phyloP scores from a whole-genome alignment of 1,284 basidiomycete species.

The Apiotrichum brassicae region DNA sequence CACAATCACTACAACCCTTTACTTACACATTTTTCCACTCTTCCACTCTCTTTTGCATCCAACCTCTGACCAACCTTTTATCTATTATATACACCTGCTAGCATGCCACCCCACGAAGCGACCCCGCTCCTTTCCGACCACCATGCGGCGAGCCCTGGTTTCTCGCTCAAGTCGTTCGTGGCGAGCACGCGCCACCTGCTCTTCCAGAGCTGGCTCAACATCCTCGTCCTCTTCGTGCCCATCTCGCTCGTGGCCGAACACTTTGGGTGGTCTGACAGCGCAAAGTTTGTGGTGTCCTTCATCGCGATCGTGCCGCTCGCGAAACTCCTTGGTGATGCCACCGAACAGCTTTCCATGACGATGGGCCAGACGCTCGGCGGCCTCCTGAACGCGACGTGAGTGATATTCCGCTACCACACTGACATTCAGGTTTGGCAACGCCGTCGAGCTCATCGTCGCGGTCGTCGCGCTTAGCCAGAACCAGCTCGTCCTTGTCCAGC shows the following conservation, averaged over 20 bases:
- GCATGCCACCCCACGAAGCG: slow-evolving; percentile 24
- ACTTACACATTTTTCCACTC: not conserved
- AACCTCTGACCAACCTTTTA: not conserved
- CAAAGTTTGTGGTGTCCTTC: slow-evolving; percentile 77
- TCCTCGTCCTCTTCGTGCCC: slow-evolving; percentile 70
- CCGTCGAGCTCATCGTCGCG: slow-evolving; percentile 69
- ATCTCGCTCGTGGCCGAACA: slow-evolving; percentile 54
- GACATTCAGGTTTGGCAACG: slow-evolving; percentile 43
- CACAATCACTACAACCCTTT: no score
- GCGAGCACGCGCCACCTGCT: slow-evolving; percentile 60
- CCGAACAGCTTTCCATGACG: slow-evolving; percentile 73
- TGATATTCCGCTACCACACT: not conserved
- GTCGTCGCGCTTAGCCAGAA: slow-evolving; percentile 73
- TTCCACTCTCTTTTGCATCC: not conserved
- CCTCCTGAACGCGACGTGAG: slow-evolving; percentile 74
- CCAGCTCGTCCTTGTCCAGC: slow-evolving; percentile 81
- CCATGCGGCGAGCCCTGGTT: not conserved
- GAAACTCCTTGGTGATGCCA: slow-evolving; percentile 66
- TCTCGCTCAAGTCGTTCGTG: slow-evolving; percentile 26
- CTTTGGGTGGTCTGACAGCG: slow-evolving; percentile 64
- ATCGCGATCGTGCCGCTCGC: slow-evolving; percentile 78
- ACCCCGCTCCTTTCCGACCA: slow-evolving; percentile 16
- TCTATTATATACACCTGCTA: no score
- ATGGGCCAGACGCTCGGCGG: slow-evolving; percentile 77
- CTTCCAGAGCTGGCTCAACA: slow-evolving; percentile 66